Evolutionary conservation across 2,329 filamentous ascomycete species (phyloP).

Genomic region (Hymenoscyphus scutula): DNA sequence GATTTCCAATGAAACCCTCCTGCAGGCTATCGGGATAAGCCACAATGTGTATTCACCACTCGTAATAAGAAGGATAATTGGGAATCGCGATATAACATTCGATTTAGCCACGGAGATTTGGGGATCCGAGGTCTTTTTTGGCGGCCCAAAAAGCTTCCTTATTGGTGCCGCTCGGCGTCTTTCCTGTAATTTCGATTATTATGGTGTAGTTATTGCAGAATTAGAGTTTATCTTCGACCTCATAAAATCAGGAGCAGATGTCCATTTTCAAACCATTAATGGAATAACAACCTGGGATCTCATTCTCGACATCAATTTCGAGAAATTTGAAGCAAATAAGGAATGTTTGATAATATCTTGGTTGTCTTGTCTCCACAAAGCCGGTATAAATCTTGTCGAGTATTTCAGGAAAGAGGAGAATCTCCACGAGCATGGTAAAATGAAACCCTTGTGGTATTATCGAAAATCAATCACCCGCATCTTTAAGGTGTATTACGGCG

Average conservation of each 20-base stretch:
- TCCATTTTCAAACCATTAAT: neutral
- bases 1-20: neutral
- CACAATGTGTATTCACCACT: neutral
- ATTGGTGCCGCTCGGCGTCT: neutral
- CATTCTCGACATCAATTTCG: neutral
- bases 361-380: neutral
- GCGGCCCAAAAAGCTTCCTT: neutral
- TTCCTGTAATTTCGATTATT: neutral
- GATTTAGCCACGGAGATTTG: neutral
- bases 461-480: neutral
- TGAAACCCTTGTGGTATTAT: neutral
- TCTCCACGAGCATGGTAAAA: neutral
- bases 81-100: neutral
- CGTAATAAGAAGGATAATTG: neutral
- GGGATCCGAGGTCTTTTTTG: neutral
- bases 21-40: neutral
- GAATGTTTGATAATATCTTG: neutral
- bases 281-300: neutral
- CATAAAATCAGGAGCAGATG: neutral
- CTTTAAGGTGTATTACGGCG: neutral
- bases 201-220: neutral
- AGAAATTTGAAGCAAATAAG: neutral
- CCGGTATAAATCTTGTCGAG: neutral
- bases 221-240: neutral
- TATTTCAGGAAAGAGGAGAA: neutral